Conservation (phyloP, 2,329 filamentous ascomycete genomes). For the Paraconiothyrium brasiliense region DNA sequence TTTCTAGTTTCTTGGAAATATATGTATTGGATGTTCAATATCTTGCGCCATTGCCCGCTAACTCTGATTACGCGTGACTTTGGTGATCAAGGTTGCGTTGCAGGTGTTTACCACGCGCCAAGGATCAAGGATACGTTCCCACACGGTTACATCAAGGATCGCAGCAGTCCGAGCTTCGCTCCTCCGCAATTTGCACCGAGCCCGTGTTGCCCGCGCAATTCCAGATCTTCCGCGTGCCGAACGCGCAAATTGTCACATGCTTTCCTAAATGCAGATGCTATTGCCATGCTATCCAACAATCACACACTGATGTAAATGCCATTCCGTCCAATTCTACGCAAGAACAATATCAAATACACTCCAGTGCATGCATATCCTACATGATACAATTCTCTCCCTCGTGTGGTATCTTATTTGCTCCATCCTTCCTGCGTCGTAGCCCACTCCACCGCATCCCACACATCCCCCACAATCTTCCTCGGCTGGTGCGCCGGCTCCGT, state of each 20-base stretch:
- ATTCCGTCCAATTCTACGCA: neutral
- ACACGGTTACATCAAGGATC: neutral
- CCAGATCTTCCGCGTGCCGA: neutral
- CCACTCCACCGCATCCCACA: constrained; percentile 80
- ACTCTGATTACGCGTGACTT: no score
- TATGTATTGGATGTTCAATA: neutral
- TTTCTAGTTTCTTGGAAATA: neutral
- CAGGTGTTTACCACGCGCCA: no score
- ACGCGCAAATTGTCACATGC: no score
- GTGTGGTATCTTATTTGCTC: constrained; percentile 41
- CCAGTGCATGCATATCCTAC: neutral
- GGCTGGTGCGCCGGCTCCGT: constrained; percentile 68
- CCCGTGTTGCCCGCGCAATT: neutral
- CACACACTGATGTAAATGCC: neutral
- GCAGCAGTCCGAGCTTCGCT: neutral
- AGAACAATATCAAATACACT: neutral
- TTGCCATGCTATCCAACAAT: neutral
- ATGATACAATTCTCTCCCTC: neutral
- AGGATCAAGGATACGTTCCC: no score
- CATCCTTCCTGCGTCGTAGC: constrained; percentile 66
- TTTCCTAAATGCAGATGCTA: no score
- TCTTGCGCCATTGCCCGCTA: no score
- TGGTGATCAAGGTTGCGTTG: no score
- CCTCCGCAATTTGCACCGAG: neutral
- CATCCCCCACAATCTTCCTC: constrained; percentile 74